These are phyloP conservation scores for Begonia loranthoides DNA, from an alignment of 306 rosid genomes.

Conservation along the genomic window DNA sequence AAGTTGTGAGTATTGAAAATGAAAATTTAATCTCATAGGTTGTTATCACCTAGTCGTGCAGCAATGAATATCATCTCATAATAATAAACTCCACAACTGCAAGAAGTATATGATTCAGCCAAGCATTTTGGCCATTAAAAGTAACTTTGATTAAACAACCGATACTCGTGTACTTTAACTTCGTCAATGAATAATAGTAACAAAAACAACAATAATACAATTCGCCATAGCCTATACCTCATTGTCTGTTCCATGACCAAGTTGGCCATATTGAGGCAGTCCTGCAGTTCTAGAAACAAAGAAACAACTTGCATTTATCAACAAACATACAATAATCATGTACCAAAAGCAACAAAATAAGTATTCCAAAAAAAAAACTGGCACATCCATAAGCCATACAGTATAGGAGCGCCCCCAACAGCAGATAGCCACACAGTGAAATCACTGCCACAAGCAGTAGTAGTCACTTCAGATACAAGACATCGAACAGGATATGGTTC, in stretches of 20 bases:
- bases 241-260: slow-evolving; percentile 97
- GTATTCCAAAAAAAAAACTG: not conserved
- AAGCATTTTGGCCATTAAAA: too few relatives aligned
- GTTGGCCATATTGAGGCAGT: slow-evolving; percentile 92
- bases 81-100: too few relatives aligned
- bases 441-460: slow-evolving; percentile 76
- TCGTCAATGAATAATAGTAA: too few relatives aligned
- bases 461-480: slow-evolving; percentile 68
- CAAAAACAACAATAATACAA: too few relatives aligned
- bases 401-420: slow-evolving; percentile 81
- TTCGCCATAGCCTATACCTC: slow-evolving; percentile 33
- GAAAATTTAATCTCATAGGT: too few relatives aligned
- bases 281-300: slow-evolving; percentile 69
- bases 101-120: too few relatives aligned
- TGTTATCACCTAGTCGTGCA: too few relatives aligned
- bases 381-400: slow-evolving; percentile 56
- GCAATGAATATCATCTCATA: too few relatives aligned
- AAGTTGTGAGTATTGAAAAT: too few relatives aligned
- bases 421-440: slow-evolving; percentile 88
- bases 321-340: too few relatives aligned
- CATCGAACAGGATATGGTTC: slow-evolving; percentile 82
- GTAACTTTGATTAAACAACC: too few relatives aligned
- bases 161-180: too few relatives aligned
- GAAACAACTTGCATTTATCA: not conserved
- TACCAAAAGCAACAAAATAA: not conserved